Percentiles rank a stretch among this genome's conserved stretches.
Conservation (phyloP, 2,329 filamentous ascomycete species). For the Phialocephala sp. region DNA sequence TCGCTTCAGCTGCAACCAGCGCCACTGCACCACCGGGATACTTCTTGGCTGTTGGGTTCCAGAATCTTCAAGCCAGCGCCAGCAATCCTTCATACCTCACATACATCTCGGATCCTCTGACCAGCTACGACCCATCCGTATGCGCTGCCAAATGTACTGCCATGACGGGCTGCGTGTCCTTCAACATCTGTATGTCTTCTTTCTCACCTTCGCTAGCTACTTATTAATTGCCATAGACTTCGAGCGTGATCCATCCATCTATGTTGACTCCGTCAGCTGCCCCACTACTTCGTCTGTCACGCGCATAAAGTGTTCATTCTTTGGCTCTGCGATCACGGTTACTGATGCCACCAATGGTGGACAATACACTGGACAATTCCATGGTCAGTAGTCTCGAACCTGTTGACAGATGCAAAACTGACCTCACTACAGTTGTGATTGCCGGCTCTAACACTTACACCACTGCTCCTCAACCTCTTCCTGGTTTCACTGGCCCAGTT, state of each 20-base stretch:
- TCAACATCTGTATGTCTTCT: constrained; percentile 41
- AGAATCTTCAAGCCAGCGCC: constrained; percentile 39
- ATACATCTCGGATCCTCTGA: constrained; percentile 25
- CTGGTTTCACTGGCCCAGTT: constrained; percentile 38
- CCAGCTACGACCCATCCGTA: constrained; percentile 37
- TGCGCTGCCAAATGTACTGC: constrained; percentile 38
- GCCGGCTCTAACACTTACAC: constrained; percentile 50
- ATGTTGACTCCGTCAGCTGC: constrained; percentile 41
- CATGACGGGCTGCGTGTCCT: constrained; percentile 36
- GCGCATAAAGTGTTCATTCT: constrained; percentile 45
- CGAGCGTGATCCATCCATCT: constrained; percentile 42
- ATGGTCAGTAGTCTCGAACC: not conserved
- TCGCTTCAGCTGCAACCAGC: constrained; percentile 32
- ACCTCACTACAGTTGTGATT: constrained; percentile 47
- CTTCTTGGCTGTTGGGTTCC: constrained; percentile 36
- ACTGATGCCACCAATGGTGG: constrained; percentile 43
- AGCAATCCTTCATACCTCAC: constrained; percentile 38
- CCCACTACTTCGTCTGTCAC: constrained; percentile 42
- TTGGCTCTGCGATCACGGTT: constrained; percentile 37
- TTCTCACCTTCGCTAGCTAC: not conserved
- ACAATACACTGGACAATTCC: constrained; percentile 35
- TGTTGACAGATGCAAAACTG: not conserved
- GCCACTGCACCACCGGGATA: constrained; percentile 43
- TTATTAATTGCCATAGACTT: constrained; percentile 26
- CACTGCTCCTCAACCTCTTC: constrained; percentile 28